Evolutionary conservation across 2,329 filamentous ascomycete genomes (phyloP).

Genomic region (Calonectria pseudoturangicola): DNA sequence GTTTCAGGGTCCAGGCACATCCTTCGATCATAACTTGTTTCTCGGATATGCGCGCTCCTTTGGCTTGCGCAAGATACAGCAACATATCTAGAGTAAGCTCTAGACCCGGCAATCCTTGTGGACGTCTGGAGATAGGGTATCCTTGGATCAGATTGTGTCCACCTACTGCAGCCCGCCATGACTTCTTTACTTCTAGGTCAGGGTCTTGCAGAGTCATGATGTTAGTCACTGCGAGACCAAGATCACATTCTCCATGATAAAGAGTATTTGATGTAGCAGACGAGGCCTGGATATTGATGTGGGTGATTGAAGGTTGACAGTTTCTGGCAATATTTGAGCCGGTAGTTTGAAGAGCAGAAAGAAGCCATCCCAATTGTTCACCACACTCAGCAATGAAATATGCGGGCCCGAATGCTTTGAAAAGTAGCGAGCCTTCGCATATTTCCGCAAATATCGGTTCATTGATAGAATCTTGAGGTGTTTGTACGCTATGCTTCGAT

Average conservation of each 20-base stretch:
- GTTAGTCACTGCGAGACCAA: background rate
- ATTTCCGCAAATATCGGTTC: background rate
- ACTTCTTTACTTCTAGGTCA: background rate
- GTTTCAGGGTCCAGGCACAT: background rate
- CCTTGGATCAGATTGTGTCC: background rate
- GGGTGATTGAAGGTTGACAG: background rate
- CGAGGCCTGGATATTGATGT: background rate
- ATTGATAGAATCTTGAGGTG: background rate
- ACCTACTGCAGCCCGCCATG: background rate
- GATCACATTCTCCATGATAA: background rate
- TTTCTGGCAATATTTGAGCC: background rate
- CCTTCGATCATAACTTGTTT: background rate
- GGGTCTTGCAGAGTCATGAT: background rate
- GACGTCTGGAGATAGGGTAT: background rate
- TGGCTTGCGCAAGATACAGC: background rate
- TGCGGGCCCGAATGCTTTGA: background rate
- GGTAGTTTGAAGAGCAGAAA: background rate
- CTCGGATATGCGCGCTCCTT: background rate
- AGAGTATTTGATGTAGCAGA: too few relatives aligned
- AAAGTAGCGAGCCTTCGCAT: background rate
- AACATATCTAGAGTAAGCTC: background rate
- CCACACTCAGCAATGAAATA: slow-evolving; percentile 1
- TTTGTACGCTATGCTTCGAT: background rate
- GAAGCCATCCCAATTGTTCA: background rate
- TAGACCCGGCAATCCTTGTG: background rate